These are phyloP conservation scores for Claviceps sp. DNA, from an alignment of 2,329 filamentous ascomycete genomes.

Conservation along the genomic window DNA sequence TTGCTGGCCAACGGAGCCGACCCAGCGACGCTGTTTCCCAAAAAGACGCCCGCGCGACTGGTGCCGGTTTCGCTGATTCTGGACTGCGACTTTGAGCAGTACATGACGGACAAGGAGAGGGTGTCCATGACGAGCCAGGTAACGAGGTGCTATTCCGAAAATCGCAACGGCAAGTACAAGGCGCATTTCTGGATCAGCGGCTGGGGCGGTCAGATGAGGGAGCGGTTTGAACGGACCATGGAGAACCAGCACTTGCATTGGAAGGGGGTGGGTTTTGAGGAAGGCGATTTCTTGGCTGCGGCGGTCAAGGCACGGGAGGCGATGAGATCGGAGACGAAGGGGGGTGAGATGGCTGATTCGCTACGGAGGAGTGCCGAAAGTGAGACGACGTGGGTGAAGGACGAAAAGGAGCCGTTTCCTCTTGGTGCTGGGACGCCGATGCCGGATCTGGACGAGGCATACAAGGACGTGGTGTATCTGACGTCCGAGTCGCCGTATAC, in stretches of 20 bases:
- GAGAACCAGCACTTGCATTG: slow-evolving; percentile 59
- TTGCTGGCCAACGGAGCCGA: slow-evolving; percentile 35
- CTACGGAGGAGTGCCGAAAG: slow-evolving; percentile 29
- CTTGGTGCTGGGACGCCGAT: slow-evolving; percentile 17
- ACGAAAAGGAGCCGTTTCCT: slow-evolving; percentile 20
- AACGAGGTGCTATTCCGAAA: slow-evolving; percentile 81
- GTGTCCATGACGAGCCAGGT: slow-evolving; percentile 74
- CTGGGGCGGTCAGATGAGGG: slow-evolving; percentile 61
- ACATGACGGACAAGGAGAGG: slow-evolving; percentile 79
- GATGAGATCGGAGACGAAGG: slow-evolving; percentile 38
- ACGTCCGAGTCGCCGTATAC: slow-evolving; percentile 84
- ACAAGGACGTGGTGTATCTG: slow-evolving; percentile 60
- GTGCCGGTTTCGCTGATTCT: slow-evolving; percentile 71
- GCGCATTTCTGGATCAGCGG: slow-evolving; percentile 65
- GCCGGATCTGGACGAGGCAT: slow-evolving; percentile 18
- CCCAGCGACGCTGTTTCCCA: slow-evolving; percentile 19
- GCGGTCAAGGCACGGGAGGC: slow-evolving; percentile 49
- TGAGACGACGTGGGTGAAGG: slow-evolving; percentile 17
- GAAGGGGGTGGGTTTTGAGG: slow-evolving; percentile 63
- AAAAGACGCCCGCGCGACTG: slow-evolving; percentile 30
- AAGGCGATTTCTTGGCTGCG: slow-evolving; percentile 60
- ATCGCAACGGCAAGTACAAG: slow-evolving; percentile 53
- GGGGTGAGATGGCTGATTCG: slow-evolving; percentile 46
- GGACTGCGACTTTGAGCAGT: slow-evolving; percentile 82
- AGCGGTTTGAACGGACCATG: slow-evolving; percentile 68